Conservation (phyloP, 148 eudicot species). For the Chenopodium quinoa region DNA sequence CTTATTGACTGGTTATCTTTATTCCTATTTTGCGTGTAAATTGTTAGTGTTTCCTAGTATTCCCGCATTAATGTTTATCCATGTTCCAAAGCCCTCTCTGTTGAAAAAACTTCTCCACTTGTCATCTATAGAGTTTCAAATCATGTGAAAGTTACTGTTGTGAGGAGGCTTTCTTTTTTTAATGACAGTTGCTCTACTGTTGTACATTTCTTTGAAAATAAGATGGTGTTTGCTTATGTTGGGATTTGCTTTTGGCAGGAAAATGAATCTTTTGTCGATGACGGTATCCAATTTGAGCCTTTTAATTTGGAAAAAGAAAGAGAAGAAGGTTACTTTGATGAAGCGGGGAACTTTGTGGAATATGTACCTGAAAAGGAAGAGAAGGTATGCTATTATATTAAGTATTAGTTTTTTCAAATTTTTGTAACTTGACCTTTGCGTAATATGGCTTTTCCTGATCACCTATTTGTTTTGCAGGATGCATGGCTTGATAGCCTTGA, state of each 20-base stretch:
- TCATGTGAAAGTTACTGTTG: neutral
- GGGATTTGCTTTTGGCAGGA: slow-evolving; percentile 48
- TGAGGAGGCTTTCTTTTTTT: neutral
- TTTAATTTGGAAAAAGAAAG: slow-evolving; percentile 82
- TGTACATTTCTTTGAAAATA: slow-evolving; percentile 2
- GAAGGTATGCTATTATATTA: slow-evolving; percentile 46
- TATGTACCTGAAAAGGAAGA: slow-evolving; percentile 63
- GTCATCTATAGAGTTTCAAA: too few species aligned
- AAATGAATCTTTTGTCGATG: slow-evolving; percentile 59
- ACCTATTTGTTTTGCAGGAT: slow-evolving; percentile 48
- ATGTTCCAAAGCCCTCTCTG: too few species aligned
- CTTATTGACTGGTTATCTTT: too few species aligned
- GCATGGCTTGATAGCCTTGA: slow-evolving; percentile 96
- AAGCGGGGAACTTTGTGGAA: slow-evolving; percentile 83
- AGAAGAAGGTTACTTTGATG: slow-evolving; percentile 96
- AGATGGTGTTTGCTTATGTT: slow-evolving; percentile 13
- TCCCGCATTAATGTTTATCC: too few species aligned
- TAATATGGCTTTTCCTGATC: neutral
- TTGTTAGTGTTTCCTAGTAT: too few species aligned
- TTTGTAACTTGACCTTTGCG: slow-evolving; percentile 1
- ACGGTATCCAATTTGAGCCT: slow-evolving; percentile 75
- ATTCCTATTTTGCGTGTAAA: too few species aligned
- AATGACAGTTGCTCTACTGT: slow-evolving; percentile 7
- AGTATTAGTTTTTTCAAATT: neutral
- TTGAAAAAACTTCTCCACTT: too few species aligned